These are phyloP conservation scores for Leucoagaricus sp. DNA, from an alignment of 1,284 basidiomycete species.

Conservation along the genomic window DNA sequence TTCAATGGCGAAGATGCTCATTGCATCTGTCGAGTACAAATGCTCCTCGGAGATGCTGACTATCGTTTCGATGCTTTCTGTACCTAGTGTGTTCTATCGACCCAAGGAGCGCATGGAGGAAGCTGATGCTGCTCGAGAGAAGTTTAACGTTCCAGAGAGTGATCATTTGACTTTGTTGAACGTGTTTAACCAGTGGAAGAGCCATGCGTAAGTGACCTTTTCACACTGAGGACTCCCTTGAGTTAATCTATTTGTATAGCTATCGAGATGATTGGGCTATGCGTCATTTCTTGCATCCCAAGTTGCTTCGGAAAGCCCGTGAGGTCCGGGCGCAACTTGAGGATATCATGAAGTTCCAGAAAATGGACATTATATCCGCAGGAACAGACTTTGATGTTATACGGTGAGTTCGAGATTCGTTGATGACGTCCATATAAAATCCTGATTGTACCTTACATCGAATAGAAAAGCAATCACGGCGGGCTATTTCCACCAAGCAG, in stretches of 20 bases:
- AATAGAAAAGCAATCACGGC: slow-evolving; percentile 94
- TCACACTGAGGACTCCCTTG: slow-evolving; percentile 1
- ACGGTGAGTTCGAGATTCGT: slow-evolving; percentile 49
- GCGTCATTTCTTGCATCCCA: slow-evolving; percentile 95
- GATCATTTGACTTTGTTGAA: slow-evolving; percentile 96
- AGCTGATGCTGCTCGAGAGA: slow-evolving; percentile 94
- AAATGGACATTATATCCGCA: slow-evolving; percentile 87
- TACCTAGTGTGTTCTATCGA: slow-evolving; percentile 95
- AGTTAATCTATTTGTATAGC: slow-evolving; percentile 37
- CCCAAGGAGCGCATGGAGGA: slow-evolving; percentile 96
- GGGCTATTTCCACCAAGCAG: slow-evolving; percentile 99
- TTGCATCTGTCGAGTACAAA: slow-evolving; percentile 90
- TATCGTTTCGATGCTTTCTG: slow-evolving; percentile 98
- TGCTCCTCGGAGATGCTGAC: slow-evolving; percentile 97
- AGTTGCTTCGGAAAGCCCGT: slow-evolving; percentile 91
- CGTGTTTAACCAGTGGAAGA: slow-evolving; percentile 98
- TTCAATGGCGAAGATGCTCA: slow-evolving; percentile 97
- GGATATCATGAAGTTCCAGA: slow-evolving; percentile 98
- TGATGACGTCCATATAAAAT: not conserved
- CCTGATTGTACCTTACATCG: slow-evolving; percentile 11
- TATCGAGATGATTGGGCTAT: slow-evolving; percentile 93
- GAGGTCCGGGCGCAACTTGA: slow-evolving; percentile 97
- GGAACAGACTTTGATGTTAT: slow-evolving; percentile 97
- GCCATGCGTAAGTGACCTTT: slow-evolving; percentile 64
- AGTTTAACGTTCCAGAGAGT: slow-evolving; percentile 98